These are phyloP conservation scores for Cocos nucifera DNA, from an alignment of 176 grass and related monocot genomes.

Conservation along the genomic window DNA sequence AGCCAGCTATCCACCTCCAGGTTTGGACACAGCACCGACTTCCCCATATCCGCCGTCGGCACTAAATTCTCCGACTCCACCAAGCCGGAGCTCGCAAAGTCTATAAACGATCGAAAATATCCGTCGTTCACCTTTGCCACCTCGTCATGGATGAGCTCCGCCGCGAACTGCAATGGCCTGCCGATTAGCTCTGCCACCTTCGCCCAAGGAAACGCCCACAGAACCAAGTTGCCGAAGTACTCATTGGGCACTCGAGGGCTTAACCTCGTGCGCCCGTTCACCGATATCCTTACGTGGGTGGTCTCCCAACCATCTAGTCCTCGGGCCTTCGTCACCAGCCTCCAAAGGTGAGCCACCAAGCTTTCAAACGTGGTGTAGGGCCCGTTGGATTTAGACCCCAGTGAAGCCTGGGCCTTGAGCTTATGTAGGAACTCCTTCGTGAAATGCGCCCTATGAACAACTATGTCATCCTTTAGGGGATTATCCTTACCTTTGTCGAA, in stretches of 20 bases:
- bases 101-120: slow-evolving; percentile 61
- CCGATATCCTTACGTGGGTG: slow-evolving; percentile 20
- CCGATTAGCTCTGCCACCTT: slow-evolving; percentile 26
- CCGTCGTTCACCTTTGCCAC: slow-evolving; percentile 28
- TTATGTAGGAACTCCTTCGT: slow-evolving; percentile 37
- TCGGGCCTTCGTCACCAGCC: slow-evolving; percentile 25
- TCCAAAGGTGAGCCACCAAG: slow-evolving; percentile 48
- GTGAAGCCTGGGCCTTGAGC: slow-evolving; percentile 36
- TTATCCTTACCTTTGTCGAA: not conserved
- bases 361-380: slow-evolving; percentile 48
- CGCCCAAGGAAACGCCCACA: slow-evolving; percentile 30
- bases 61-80: slow-evolving; percentile 34
- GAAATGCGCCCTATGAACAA: slow-evolving; percentile 51
- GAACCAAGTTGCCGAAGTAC: slow-evolving; percentile 39
- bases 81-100: slow-evolving; percentile 38
- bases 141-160: slow-evolving; percentile 40
- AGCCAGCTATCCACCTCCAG: slow-evolving; percentile 70
- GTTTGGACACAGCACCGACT: slow-evolving; percentile 40
- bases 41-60: slow-evolving; percentile 26
- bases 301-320: not conserved
- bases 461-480: slow-evolving; percentile 10
- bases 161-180: slow-evolving; percentile 35
- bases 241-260: slow-evolving; percentile 15
- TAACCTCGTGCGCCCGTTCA: slow-evolving; percentile 31
- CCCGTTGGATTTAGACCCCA: not conserved